Percentiles rank a stretch among this genome's conserved stretches.
Evolutionary conservation across 1,284 basidiomycete species (phyloP).

Genomic region (Coniferiporia sulphurascens): DNA sequence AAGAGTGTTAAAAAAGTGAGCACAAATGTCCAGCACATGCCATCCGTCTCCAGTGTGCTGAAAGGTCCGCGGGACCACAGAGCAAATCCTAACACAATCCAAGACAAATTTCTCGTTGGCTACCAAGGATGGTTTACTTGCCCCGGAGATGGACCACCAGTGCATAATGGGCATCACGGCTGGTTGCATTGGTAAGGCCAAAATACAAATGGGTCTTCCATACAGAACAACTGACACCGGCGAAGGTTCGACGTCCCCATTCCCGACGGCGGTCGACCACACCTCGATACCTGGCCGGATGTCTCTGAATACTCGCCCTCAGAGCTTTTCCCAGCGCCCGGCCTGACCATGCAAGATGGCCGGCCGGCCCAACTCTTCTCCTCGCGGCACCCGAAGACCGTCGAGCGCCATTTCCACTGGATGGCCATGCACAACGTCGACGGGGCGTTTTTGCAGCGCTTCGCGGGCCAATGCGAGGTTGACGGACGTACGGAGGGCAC

Average conservation of each 20-base stretch:
- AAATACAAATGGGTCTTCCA: no score
- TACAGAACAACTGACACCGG: no score
- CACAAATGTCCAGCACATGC: no score
- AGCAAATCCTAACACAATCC: conserved; percentile 50
- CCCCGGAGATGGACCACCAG: conserved; percentile 55
- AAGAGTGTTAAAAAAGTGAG: conserved; percentile 3
- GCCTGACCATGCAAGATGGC: conserved; percentile 47
- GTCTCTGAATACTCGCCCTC: conserved; percentile 60
- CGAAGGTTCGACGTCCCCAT: conserved; percentile 56
- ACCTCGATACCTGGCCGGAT: conserved; percentile 73
- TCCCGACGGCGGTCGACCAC: conserved; percentile 59
- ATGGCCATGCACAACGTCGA: conserved; percentile 76
- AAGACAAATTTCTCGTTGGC: conserved; percentile 76
- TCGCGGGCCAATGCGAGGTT: conserved; percentile 58
- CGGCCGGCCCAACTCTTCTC: conserved; percentile 67
- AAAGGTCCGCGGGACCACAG: conserved; percentile 19
- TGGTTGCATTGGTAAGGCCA: conserved; percentile 66
- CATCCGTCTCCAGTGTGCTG: background rate
- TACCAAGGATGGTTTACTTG: conserved; percentile 85
- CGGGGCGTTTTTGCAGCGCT: conserved; percentile 73
- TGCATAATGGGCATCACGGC: conserved; percentile 56
- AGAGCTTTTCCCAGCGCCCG: conserved; percentile 66
- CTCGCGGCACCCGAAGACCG: conserved; percentile 66
- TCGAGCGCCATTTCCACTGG: conserved; percentile 73
- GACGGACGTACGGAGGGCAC: conserved; percentile 34